Evolutionary conservation across 164 flowering plant species (phyloP).

Genomic region (Berberis thunbergii): DNA sequence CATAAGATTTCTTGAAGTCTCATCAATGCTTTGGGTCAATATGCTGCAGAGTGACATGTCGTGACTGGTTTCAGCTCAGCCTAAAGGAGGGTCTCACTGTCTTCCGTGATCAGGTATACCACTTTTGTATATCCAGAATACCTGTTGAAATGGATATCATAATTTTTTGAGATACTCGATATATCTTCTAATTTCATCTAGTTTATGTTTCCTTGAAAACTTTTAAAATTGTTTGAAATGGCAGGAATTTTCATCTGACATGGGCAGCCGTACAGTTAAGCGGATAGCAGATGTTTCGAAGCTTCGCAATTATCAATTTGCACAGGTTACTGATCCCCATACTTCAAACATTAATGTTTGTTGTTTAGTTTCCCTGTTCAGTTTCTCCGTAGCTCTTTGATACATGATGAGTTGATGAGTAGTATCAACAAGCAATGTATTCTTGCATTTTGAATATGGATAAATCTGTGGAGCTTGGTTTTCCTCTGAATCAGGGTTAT

Average conservation of each 20-base stretch:
- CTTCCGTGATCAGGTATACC: conserved; percentile 84
- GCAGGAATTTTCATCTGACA: conserved; percentile 96
- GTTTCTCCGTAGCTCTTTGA: too few relatives aligned
- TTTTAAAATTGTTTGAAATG: not conserved
- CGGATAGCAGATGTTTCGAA: conserved; percentile 89
- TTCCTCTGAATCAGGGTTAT: too few relatives aligned
- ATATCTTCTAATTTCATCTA: too few relatives aligned
- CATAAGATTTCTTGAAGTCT: not conserved
- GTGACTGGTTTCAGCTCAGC: conserved; percentile 99
- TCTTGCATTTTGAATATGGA: too few relatives aligned
- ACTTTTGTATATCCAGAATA: not conserved
- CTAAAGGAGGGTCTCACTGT: conserved; percentile 98
- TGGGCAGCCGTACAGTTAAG: conserved; percentile 95
- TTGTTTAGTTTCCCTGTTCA: not conserved
- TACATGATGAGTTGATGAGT: too few relatives aligned
- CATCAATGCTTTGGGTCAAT: too few relatives aligned
- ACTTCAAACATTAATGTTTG: too few relatives aligned
- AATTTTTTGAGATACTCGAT: too few relatives aligned
- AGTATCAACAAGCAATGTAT: too few relatives aligned
- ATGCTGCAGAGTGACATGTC: conserved; percentile 83
- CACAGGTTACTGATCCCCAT: conserved; percentile 48
- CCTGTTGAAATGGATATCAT: not conserved
- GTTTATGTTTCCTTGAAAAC: not conserved
- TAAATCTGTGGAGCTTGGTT: too few relatives aligned
- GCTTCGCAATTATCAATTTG: conserved; percentile 83